Percentiles rank a stretch among this genome's conserved stretches.
These are phyloP conservation scores for Tolypocladium ovalisporum DNA, from an alignment of 2,329 filamentous ascomycete genomes.

Conservation along the genomic window DNA sequence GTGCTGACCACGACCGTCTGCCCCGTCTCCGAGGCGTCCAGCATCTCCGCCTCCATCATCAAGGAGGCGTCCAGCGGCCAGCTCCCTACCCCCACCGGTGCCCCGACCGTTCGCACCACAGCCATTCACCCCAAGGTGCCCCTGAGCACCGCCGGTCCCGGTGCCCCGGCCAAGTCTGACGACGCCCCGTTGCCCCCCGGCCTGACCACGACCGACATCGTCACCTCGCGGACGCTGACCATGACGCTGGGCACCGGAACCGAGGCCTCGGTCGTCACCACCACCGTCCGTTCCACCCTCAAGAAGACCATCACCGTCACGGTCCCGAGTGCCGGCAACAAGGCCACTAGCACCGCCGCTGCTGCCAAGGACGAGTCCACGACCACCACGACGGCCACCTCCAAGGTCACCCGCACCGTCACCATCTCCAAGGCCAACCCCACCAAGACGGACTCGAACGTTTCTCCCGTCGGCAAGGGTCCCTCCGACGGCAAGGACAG, in stretches of 20 bases:
- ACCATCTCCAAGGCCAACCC: slow-evolving; percentile 11
- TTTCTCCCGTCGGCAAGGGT: slow-evolving; percentile 2
- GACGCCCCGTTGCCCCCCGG: slow-evolving; percentile 2
- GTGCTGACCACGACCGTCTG: slow-evolving; percentile 31
- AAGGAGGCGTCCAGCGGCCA: slow-evolving; percentile 21
- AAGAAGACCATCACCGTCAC: slow-evolving; percentile 24
- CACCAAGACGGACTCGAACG: neutral
- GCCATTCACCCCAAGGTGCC: slow-evolving; percentile 8
- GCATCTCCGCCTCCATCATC: slow-evolving; percentile 29
- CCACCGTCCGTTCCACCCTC: slow-evolving; percentile 31
- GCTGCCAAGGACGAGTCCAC: slow-evolving; percentile 14
- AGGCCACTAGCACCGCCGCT: neutral
- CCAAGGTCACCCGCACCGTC: slow-evolving; percentile 23
- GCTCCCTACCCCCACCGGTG: slow-evolving; percentile 26
- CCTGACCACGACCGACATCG: slow-evolving; percentile 15
- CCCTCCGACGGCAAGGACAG: slow-evolving; percentile 6
- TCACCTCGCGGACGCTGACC: slow-evolving; percentile 22
- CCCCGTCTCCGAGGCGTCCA: slow-evolving; percentile 29
- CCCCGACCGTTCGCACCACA: neutral
- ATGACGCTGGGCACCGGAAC: slow-evolving; percentile 21
- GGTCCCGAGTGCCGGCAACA: slow-evolving; percentile 8
- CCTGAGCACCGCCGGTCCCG: slow-evolving; percentile 24
- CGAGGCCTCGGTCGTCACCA: slow-evolving; percentile 24
- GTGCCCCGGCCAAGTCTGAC: slow-evolving; percentile 7
- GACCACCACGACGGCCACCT: slow-evolving; percentile 26